Evolutionary conservation across 2,329 filamentous ascomycete genomes (phyloP).

Genomic region (Trichophyton simii): DNA sequence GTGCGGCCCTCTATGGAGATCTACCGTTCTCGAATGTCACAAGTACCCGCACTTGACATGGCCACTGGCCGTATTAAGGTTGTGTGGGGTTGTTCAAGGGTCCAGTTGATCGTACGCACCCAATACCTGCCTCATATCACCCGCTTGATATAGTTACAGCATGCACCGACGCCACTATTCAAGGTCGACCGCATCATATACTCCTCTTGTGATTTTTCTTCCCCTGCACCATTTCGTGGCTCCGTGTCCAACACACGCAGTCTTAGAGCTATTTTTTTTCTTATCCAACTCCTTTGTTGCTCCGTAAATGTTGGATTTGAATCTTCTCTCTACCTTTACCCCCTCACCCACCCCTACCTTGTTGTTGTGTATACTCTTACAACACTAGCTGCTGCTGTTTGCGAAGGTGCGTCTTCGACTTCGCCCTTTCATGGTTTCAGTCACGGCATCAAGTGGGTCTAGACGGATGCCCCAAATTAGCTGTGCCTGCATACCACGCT

Average conservation of each 20-base stretch:
- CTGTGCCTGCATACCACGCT: constrained; percentile 2
- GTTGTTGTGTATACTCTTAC: neutral
- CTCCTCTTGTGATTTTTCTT: constrained; percentile 1
- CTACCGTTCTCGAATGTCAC: constrained; percentile 5
- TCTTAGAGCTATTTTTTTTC: neutral
- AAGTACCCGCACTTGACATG: constrained; percentile 2
- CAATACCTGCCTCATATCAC: neutral
- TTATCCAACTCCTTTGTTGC: neutral
- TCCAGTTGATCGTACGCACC: neutral
- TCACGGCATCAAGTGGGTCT: constrained; percentile 1
- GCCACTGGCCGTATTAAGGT: neutral
- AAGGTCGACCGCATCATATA: neutral
- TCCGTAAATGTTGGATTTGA: neutral
- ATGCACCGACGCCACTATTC: constrained; percentile 1
- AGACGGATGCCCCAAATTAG: neutral
- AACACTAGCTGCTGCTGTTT: constrained; percentile 2
- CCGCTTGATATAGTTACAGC: neutral
- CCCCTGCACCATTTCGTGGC: neutral
- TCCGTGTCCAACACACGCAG: neutral
- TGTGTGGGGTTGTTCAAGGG: constrained; percentile 2
- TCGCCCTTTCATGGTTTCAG: constrained; percentile 4
- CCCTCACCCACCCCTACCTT: neutral
- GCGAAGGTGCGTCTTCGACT: neutral
- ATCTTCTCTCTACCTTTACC: neutral
- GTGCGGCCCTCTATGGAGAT: neutral